Base-by-base conservation (phyloP, 2,329 filamentous ascomycete species). In the Metarhizium brunneum region DNA sequence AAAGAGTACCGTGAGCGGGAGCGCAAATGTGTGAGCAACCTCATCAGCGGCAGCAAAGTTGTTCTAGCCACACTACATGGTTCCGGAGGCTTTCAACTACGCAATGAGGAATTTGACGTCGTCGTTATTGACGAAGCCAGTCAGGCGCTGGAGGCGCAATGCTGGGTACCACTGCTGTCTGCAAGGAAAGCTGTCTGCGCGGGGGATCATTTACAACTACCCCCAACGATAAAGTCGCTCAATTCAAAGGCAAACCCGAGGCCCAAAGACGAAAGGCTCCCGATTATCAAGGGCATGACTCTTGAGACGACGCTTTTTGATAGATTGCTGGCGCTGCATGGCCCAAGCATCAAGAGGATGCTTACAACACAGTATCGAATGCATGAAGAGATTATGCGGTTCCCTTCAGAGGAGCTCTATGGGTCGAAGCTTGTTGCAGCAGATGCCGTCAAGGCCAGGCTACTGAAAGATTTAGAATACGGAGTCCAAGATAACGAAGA, bases 281-380 rank as follows among this genome's bases (percentile, higher is more conserved):
- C 71, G 5, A 20, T 48, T 14, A 76, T 74, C 54, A 77, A 80
- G 56, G 78, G 77, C 6, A 76, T 84, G 64, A 85, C 81, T 1
- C 79, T 99, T 6, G 92, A 96, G 66, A 88, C 80, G n/a, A 97
- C 94, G 0, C 77, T 99, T 35, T 99, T 99, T 69, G 92, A 97
- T 69, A 82, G 94, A 32, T 78, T 99, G 47, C 78, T 99, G 48
- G 78, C 80, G 5, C 76, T 96, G 16, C 89, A 99, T 67, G 94
- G 94, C 1, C 73, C 84, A 1, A 77, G 76, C 4, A 91, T 99
- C 73, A 97, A 97, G 74, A 80, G 88, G 53, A 96, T 97, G 89
- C 82, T 99, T 29, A 97, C 90, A 4, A 95, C 88, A 4, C 94
- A 99, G 73, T 99, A 99, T 70, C 90, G 94, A 42, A 99, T 99